Conservation (phyloP, 1,284 basidiomycete genomes). For the Garcileccinum viscosum region DNA sequence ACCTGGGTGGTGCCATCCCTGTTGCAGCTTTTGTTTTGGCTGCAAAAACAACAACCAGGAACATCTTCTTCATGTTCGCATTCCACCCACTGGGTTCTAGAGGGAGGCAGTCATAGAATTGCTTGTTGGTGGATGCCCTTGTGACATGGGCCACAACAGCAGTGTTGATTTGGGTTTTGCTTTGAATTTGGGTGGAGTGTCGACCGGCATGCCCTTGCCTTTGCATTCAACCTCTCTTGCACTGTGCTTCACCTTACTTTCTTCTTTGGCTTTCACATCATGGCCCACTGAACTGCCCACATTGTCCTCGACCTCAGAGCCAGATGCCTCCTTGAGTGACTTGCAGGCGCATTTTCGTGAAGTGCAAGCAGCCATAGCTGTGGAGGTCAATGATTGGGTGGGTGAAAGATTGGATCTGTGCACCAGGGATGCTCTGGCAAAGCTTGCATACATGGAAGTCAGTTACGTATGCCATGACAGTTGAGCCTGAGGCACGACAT, state of each 20-base stretch:
- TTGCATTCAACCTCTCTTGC: slow-evolving; percentile 5
- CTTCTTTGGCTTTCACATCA: slow-evolving; percentile 14
- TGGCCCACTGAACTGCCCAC: slow-evolving; percentile 9
- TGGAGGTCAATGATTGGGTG: slow-evolving; percentile 29
- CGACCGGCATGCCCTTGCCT: slow-evolving; percentile 15
- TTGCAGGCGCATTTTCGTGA: slow-evolving; percentile 33
- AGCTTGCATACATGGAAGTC: slow-evolving; percentile 29
- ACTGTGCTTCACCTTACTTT: slow-evolving; percentile 1
- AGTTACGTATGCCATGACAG: slow-evolving; percentile 53
- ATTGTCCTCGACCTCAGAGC: slow-evolving; percentile 32
- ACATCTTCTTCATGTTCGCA: not conserved
- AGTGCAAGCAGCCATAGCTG: slow-evolving; percentile 4
- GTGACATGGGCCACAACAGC: slow-evolving; percentile 23
- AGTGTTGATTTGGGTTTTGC: slow-evolving; percentile 1
- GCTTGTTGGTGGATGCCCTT: slow-evolving; percentile 12
- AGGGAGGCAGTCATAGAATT: slow-evolving; percentile 5
- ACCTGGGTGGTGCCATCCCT: slow-evolving; percentile 12
- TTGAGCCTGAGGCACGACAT: slow-evolving; percentile 59
- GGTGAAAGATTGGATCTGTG: slow-evolving; percentile 36
- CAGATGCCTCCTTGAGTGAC: slow-evolving; percentile 28
- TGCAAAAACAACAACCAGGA: not conserved
- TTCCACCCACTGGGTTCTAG: not conserved
- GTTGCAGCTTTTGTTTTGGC: not conserved
- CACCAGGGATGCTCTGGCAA: slow-evolving; percentile 17
- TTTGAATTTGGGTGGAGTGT: slow-evolving; percentile 19